Percentiles rank a stretch among this genome's conserved stretches.
phyloP scores from a whole-genome alignment of 768 basidiomycete species.

The Rhodocollybia butyracea region DNA sequence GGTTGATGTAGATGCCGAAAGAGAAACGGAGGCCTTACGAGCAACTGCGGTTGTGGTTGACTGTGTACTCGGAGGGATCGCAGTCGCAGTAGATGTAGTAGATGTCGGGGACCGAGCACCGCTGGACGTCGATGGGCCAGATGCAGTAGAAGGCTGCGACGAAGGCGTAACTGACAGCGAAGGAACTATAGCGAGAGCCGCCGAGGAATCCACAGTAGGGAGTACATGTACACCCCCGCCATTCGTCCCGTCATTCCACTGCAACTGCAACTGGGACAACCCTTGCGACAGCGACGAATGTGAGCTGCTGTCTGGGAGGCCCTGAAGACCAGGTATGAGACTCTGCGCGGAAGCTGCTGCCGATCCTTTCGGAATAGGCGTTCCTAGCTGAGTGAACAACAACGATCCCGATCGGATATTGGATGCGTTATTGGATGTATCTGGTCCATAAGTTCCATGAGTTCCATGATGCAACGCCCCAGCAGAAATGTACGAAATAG shows the following conservation, averaged over 20 bases:
- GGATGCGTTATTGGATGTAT: too few species aligned
- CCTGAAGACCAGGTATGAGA: not conserved
- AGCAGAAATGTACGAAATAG: too few species aligned
- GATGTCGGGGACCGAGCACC: constrained; percentile 13
- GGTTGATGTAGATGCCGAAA: not conserved
- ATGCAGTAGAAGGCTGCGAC: constrained; percentile 6
- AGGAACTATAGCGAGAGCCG: not conserved
- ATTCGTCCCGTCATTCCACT: too few species aligned
- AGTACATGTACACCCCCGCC: too few species aligned
- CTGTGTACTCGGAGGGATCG: not conserved
- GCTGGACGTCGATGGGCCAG: not conserved
- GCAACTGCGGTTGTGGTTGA: too few species aligned
- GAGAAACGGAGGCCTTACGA: not conserved
- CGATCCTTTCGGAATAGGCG: too few species aligned
- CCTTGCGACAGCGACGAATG: not conserved
- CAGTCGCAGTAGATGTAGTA: not conserved
- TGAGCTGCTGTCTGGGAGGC: not conserved
- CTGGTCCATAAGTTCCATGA: too few species aligned
- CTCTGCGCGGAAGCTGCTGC: not conserved
- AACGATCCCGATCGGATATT: not conserved
- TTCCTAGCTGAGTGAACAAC: too few species aligned
- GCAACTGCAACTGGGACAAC: too few species aligned
- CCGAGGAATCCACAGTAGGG: too few species aligned
- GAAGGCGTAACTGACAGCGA: constrained; percentile 6
- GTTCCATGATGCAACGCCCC: too few species aligned